phyloP scores from a whole-genome alignment of 305 asterid species.

The Solanum hybrid region DNA sequence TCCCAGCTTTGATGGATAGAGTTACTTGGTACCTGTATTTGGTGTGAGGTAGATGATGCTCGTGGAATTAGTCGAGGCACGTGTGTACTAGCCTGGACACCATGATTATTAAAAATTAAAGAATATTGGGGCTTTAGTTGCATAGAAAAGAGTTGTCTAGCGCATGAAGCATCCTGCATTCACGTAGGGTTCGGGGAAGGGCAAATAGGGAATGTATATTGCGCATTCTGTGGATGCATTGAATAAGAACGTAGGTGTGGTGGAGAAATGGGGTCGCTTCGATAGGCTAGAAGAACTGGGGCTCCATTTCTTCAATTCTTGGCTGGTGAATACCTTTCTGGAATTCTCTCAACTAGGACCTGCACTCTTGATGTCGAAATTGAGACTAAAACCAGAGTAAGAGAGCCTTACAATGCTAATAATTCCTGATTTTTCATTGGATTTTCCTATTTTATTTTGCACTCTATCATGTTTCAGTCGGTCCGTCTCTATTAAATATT shows the following conservation, averaged over 20 bases:
- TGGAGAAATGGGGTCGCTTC: conserved; percentile 26
- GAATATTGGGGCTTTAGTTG: neutral
- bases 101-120: too few relatives aligned
- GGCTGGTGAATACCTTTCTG: conserved; percentile 65
- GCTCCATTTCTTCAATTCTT: conserved; percentile 49
- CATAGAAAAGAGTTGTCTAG: neutral
- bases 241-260: conserved; percentile 72
- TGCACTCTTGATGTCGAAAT: conserved; percentile 72
- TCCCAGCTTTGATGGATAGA: neutral
- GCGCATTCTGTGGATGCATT: conserved; percentile 50
- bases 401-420: neutral
- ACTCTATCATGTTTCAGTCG: neutral
- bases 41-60: neutral
- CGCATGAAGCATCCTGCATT: neutral
- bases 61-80: neutral
- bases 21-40: neutral
- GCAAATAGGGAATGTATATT: conserved; percentile 43
- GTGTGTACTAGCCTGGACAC: neutral
- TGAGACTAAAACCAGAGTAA: conserved; percentile 85
- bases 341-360: conserved; percentile 69
- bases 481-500: neutral
- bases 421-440: neutral
- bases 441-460: neutral
- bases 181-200: neutral
- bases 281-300: conserved; percentile 55